A percentile compares a stretch with the other conserved stretches of the same genome.
Conservation (phyloP, 768 basidiomycete genomes). For the Agrocybe chaxingu region DNA sequence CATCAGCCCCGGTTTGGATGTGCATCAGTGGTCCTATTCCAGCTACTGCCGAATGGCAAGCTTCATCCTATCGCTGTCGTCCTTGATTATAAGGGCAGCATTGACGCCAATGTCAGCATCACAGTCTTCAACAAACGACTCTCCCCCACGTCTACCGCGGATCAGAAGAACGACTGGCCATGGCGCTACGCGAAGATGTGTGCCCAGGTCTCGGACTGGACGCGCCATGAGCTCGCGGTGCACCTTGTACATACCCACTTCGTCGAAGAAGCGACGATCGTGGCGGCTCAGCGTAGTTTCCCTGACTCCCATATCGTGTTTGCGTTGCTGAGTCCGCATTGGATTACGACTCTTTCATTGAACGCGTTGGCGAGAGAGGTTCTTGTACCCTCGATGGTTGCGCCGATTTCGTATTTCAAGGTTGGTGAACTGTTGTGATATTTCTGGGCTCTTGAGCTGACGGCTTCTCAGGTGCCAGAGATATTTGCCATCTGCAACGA, state of each 20-base stretch:
- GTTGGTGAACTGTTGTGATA: too few relatives aligned
- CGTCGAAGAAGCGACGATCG: slow-evolving; percentile 27
- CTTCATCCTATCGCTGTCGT: slow-evolving; percentile 27
- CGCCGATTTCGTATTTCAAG: too few relatives aligned
- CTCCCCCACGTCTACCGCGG: slow-evolving; percentile 5
- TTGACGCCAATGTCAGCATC: slow-evolving; percentile 22
- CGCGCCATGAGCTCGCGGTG: slow-evolving; percentile 22
- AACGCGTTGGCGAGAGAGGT: slow-evolving; percentile 21
- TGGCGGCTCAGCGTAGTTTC: slow-evolving; percentile 25
- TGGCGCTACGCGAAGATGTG: slow-evolving; percentile 32
- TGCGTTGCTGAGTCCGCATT: slow-evolving; percentile 24
- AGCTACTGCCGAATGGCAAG: slow-evolving; percentile 20
- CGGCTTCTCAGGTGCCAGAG: slow-evolving; percentile 14
- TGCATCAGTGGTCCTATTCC: slow-evolving; percentile 25
- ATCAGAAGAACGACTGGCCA: slow-evolving; percentile 24
- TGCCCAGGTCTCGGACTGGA: slow-evolving; percentile 25
- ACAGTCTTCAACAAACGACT: slow-evolving; percentile 20
- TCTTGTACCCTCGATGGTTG: slow-evolving; percentile 24
- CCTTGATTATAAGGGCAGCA: slow-evolving; percentile 26
- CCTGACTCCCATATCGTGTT: slow-evolving; percentile 20
- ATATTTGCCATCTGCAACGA: slow-evolving; percentile 16
- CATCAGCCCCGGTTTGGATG: slow-evolving; percentile 18
- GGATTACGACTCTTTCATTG: slow-evolving; percentile 25
- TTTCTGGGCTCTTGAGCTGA: slow-evolving; percentile 2
- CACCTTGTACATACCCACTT: slow-evolving; percentile 28